Evolutionary conservation across 2,329 filamentous ascomycete genomes (phyloP).

Genomic region (Chlorencoelia australis): DNA sequence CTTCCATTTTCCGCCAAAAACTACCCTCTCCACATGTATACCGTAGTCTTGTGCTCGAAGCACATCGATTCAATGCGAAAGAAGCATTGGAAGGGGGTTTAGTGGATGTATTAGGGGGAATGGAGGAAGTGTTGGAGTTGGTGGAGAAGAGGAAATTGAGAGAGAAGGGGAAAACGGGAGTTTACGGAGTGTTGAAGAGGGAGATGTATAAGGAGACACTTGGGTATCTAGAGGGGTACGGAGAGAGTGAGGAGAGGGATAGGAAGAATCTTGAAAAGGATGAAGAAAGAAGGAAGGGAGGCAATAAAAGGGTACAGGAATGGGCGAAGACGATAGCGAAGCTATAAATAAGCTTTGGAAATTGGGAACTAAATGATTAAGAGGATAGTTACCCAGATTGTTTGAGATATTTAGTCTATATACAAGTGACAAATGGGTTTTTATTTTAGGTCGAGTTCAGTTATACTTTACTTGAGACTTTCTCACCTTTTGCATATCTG

Average conservation of each 20-base stretch:
- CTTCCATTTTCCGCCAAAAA: constrained; percentile 64
- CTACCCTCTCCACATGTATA: constrained; percentile 41
- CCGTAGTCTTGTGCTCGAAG: constrained; percentile 62
- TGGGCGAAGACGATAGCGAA: constrained; percentile 20
- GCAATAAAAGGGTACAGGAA: constrained; percentile 15
- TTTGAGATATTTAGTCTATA: no score
- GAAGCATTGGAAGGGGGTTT: constrained; percentile 57
- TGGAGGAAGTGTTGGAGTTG: constrained; percentile 52
- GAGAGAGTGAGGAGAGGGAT: constrained; percentile 39
- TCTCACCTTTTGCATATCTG: no score
- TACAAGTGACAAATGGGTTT: no score
- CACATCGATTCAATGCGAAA: constrained; percentile 51
- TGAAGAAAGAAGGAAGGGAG: constrained; percentile 15
- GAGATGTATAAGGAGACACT: constrained; percentile 66
- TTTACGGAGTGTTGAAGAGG: constrained; percentile 62
- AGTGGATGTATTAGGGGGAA: constrained; percentile 55
- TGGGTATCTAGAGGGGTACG: constrained; percentile 44
- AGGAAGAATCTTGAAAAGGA: constrained; percentile 31
- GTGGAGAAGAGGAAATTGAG: constrained; percentile 48
- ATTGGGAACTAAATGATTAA: no score
- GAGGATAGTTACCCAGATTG: no score
- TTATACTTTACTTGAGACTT: no score
- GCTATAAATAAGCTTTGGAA: constrained; percentile 16
- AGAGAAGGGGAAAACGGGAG: constrained; percentile 51
- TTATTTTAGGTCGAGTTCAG: no score